These are phyloP conservation scores for Nakazawaea molendinolei DNA, from an alignment of 805 yeast species.

Conservation along the genomic window DNA sequence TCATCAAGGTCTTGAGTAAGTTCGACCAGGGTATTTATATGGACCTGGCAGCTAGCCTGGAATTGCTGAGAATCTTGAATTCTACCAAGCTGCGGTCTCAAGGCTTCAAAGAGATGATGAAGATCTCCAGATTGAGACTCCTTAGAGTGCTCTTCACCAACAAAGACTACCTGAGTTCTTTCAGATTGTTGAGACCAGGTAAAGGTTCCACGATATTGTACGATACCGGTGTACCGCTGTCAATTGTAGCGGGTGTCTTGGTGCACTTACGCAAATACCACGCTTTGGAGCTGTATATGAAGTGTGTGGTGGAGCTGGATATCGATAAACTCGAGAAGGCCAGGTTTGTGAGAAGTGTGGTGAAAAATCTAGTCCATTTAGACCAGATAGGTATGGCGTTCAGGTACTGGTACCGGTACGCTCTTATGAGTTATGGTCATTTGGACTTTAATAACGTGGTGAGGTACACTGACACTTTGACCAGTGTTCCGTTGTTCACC, in stretches of 20 bases:
- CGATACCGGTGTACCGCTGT: background rate
- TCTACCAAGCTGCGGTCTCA: background rate
- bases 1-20: background rate
- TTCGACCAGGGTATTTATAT: slow-evolving; percentile 3
- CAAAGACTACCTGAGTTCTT: background rate
- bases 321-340: background rate
- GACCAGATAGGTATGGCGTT: slow-evolving; percentile 4
- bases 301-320: background rate
- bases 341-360: slow-evolving; percentile 5
- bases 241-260: slow-evolving; percentile 5
- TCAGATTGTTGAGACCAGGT: slow-evolving; percentile 1
- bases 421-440: slow-evolving; percentile 6
- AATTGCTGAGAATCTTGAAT: background rate
- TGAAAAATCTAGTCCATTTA: slow-evolving; percentile 1
- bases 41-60: background rate
- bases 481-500: background rate
- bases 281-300: slow-evolving; percentile 1
- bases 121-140: slow-evolving; percentile 2
- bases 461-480: background rate
- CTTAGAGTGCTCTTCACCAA: slow-evolving; percentile 4
- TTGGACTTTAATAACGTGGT: slow-evolving; percentile 6
- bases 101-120: slow-evolving; percentile 3
- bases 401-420: slow-evolving; percentile 5
- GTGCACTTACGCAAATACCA: background rate
- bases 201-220: background rate